Evolutionary conservation across 768 basidiomycete genomes (phyloP).

Genomic region (Suillus americanus): DNA sequence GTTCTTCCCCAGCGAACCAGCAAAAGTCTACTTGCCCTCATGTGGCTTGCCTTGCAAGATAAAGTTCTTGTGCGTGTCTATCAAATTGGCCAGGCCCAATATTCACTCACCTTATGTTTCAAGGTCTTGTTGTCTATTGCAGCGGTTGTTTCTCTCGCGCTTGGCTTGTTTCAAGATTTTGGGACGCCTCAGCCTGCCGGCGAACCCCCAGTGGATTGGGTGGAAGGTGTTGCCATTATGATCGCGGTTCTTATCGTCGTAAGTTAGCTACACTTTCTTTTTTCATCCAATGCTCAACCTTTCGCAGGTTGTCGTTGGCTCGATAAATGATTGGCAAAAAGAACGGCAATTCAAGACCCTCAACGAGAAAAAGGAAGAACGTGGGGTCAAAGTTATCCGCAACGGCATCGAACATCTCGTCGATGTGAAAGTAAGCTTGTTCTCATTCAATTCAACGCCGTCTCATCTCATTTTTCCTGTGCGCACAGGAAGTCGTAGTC

Average conservation of each 20-base stretch:
- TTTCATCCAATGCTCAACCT: neutral
- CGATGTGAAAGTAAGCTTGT: constrained; percentile 67
- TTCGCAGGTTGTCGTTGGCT: constrained; percentile 79
- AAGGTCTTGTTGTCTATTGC: constrained; percentile 90
- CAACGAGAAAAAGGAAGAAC: constrained; percentile 95
- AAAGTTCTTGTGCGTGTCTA: constrained; percentile 72
- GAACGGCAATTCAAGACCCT: constrained; percentile 92
- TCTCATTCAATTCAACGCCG: neutral
- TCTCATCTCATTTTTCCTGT: constrained; percentile 7
- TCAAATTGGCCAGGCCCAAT: constrained; percentile 1
- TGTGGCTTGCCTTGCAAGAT: constrained; percentile 88
- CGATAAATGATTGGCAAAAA: constrained; percentile 98
- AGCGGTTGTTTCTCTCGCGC: constrained; percentile 88
- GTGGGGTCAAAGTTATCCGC: constrained; percentile 82
- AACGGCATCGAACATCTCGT: constrained; percentile 67
- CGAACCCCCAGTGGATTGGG: constrained; percentile 91
- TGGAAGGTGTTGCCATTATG: constrained; percentile 87
- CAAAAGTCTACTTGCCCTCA: constrained; percentile 71
- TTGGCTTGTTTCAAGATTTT: constrained; percentile 94
- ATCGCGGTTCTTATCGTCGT: constrained; percentile 76
- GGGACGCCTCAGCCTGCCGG: constrained; percentile 59
- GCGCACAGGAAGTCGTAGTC: constrained; percentile 79
- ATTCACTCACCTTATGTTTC: constrained; percentile 6
- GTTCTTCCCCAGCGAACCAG: constrained; percentile 65
- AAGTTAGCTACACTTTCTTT: constrained; percentile 24